Percentiles rank a stretch among this genome's conserved stretches.
phyloP scores from a whole-genome alignment of 192 early-diverging fungal species.

The Paraglomus brasilianum region DNA sequence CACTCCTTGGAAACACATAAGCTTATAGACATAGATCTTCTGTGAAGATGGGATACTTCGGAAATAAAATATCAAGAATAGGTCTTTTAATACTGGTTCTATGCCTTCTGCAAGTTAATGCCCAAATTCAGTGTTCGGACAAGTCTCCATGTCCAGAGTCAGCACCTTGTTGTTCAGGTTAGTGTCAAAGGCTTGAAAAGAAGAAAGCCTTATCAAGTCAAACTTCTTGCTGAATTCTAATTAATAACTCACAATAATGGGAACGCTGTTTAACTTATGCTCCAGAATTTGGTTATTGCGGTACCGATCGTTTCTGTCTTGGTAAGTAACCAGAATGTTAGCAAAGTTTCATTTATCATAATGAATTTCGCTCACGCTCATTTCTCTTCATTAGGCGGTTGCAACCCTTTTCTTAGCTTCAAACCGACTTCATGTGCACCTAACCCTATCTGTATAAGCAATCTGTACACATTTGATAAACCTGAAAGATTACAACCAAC shows the following conservation, averaged over 20 bases:
- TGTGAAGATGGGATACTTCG: too few species aligned
- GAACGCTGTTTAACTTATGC: not conserved
- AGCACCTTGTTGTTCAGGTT: constrained; percentile 18
- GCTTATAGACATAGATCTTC: too few species aligned
- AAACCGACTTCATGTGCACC: constrained; percentile 4
- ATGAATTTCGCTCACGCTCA: too few species aligned
- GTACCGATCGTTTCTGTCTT: not conserved
- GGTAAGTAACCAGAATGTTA: not conserved
- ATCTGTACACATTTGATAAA: not conserved
- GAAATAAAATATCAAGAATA: too few species aligned
- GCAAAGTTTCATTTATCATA: not conserved
- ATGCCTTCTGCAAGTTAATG: not conserved
- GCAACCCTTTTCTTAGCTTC: constrained; percentile 2
- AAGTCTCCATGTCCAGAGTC: not conserved
- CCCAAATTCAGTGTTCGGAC: constrained; percentile 3
- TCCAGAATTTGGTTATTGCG: constrained; percentile 2
- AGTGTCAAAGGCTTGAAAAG: too few species aligned
- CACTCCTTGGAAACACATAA: too few species aligned
- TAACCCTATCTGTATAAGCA: constrained; percentile 1
- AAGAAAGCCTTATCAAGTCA: too few species aligned
- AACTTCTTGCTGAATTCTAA: too few species aligned
- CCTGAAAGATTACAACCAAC: not conserved
- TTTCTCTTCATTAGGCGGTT: not conserved
- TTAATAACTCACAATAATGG: not conserved
- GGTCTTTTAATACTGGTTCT: too few species aligned